Percentiles rank a stretch among this genome's conserved stretches.
Conservation (phyloP, 805 yeast species). For the Candida loeiensis region DNA sequence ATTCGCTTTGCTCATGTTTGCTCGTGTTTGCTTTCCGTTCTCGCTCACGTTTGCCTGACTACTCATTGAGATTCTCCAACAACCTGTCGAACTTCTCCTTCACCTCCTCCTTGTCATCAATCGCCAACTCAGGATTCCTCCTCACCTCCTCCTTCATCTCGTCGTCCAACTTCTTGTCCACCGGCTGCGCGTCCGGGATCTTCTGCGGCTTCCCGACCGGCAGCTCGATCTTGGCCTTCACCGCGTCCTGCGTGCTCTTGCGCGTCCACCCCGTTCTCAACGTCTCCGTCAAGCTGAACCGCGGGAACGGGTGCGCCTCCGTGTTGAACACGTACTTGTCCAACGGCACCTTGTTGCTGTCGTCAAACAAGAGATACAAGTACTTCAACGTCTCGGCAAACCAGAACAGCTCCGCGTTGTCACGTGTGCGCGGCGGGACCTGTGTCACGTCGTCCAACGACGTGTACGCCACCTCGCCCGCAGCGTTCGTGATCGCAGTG, state of each 20-base stretch:
- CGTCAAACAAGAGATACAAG: conserved; percentile 73
- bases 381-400: conserved; percentile 89
- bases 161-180: conserved; percentile 33
- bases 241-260: conserved; percentile 19
- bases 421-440: conserved; percentile 50
- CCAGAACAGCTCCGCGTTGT: conserved; percentile 92
- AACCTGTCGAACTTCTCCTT: conserved; percentile 23
- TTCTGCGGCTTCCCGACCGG: conserved; percentile 25
- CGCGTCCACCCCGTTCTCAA: conserved; percentile 65
- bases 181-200: conserved; percentile 41
- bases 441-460: conserved; percentile 64
- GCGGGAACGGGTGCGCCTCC: conserved; percentile 93
- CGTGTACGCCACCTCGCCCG: conserved; percentile 51
- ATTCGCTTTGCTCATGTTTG: too few species aligned
- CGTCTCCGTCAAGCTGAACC: conserved; percentile 46
- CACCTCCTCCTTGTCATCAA: conserved; percentile 25
- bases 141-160: conserved; percentile 33
- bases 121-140: conserved; percentile 30
- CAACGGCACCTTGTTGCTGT: conserved; percentile 59
- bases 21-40: too few species aligned
- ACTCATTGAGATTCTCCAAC: conserved; percentile 2
- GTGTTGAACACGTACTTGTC: conserved; percentile 78
- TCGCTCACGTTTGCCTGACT: neutral
- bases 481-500: conserved; percentile 44
- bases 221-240: conserved; percentile 10